A percentile compares a stretch with the other conserved stretches of the same genome.
Evolutionary conservation across 305 asterid species (phyloP).

Genomic region (Rubia occidens): DNA sequence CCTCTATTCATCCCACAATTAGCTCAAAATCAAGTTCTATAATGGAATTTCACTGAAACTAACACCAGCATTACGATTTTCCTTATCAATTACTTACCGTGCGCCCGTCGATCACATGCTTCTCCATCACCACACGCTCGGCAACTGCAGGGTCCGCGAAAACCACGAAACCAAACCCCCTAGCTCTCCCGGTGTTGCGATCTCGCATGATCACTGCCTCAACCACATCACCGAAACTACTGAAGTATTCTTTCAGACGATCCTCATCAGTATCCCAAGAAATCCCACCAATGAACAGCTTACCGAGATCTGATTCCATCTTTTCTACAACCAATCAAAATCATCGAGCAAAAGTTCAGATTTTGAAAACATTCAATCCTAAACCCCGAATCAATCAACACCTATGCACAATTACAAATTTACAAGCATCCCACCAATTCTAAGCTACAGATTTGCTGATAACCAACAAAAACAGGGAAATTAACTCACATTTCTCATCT

Average conservation of each 20-base stretch:
- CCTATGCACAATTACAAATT: background rate
- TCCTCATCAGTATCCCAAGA: conserved; percentile 91
- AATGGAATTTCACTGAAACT: background rate
- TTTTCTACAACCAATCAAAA: conserved; percentile 24
- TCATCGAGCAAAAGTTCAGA: background rate
- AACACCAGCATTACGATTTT: background rate
- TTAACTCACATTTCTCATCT: background rate
- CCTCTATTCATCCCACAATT: background rate
- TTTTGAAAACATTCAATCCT: conserved; percentile 6
- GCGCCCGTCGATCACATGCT: conserved; percentile 72
- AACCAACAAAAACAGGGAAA: conserved; percentile 2
- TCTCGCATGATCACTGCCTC: conserved; percentile 89
- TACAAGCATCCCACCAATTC: background rate
- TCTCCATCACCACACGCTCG: conserved; percentile 64
- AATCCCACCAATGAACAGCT: conserved; percentile 84
- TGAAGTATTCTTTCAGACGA: conserved; percentile 64
- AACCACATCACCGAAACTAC: conserved; percentile 62
- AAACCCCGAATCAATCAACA: background rate
- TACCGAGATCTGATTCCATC: conserved; percentile 67
- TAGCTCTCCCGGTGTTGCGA: conserved; percentile 78
- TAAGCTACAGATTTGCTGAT: background rate
- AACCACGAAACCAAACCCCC: conserved; percentile 81
- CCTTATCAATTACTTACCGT: conserved; percentile 46
- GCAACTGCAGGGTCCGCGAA: conserved; percentile 77
- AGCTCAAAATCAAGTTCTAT: background rate